These are phyloP conservation scores for Carpinus viminea DNA, from an alignment of 306 rosid genomes.

Conservation along the genomic window DNA sequence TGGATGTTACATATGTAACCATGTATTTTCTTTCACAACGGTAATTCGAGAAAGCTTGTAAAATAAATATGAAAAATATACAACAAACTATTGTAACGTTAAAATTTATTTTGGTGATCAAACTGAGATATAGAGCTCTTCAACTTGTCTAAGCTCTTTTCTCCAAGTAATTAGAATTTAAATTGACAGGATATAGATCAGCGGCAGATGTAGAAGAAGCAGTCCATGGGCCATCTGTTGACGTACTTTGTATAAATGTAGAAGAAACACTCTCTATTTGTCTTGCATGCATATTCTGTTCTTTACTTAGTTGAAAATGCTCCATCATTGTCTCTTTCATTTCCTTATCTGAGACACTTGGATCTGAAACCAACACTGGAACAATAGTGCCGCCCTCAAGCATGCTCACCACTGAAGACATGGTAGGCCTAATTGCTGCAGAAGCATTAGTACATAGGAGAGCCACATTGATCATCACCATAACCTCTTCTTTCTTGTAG, in stretches of 20 bases:
- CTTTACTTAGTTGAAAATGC: conserved; percentile 10
- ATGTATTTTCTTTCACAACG: not conserved
- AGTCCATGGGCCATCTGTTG: conserved; percentile 21
- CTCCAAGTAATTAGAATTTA: conserved; percentile 24
- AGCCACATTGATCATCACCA: conserved; percentile 36
- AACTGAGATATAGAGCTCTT: not conserved
- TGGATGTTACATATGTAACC: not conserved
- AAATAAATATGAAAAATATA: not conserved
- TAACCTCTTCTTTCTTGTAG: conserved; percentile 29
- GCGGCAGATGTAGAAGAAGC: conserved; percentile 28
- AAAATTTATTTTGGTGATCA: not conserved
- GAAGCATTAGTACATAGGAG: conserved; percentile 37
- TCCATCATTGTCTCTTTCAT: conserved; percentile 21
- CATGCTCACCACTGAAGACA: conserved; percentile 52
- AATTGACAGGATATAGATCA: conserved; percentile 35
- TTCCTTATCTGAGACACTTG: conserved; percentile 10
- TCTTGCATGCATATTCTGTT: not conserved
- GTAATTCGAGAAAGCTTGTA: not conserved
- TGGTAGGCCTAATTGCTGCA: conserved; percentile 38
- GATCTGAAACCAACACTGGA: conserved; percentile 24
- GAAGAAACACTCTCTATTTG: not conserved
- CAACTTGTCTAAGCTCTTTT: not conserved
- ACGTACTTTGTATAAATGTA: no score
- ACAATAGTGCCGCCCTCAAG: conserved; percentile 36
- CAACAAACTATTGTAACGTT: not conserved